phyloP scores from a whole-genome alignment of 208 protist species.

The Trypanosoma brucei region DNA sequence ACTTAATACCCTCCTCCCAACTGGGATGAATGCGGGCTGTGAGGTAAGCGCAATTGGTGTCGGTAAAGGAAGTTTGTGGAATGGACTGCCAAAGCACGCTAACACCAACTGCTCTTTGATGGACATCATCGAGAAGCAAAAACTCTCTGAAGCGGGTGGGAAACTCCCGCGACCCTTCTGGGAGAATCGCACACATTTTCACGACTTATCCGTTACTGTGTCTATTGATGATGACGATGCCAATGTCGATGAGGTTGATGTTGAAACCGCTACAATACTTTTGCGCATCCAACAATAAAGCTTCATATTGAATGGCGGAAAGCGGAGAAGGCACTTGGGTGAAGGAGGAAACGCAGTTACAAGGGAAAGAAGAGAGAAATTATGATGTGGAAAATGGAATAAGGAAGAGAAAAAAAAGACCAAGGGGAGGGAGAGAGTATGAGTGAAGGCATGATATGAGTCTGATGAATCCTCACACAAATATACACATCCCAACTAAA shows the following conservation, averaged over 20 bases:
- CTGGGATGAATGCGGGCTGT: conserved; percentile 32
- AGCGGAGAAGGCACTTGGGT: too few relatives aligned
- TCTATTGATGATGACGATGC: conserved; percentile 69
- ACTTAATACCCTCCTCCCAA: conserved; percentile 47
- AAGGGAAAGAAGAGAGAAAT: too few relatives aligned
- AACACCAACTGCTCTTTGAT: conserved; percentile 78
- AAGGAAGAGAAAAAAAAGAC: too few relatives aligned
- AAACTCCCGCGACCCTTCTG: conserved; percentile 56
- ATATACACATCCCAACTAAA: too few relatives aligned
- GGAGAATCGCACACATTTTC: conserved; percentile 75
- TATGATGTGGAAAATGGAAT: too few relatives aligned
- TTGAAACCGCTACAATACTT: conserved; percentile 75
- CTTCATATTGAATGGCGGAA: background rate
- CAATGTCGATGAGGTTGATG: conserved; percentile 75
- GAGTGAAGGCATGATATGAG: too few relatives aligned
- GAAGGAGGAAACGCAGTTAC: too few relatives aligned
- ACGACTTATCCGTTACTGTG: conserved; percentile 66
- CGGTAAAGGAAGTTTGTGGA: conserved; percentile 83
- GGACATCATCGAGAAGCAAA: conserved; percentile 81
- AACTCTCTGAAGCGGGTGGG: conserved; percentile 45
- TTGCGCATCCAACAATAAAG: conserved; percentile 43
- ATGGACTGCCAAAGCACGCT: conserved; percentile 54
- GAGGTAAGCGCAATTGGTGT: conserved; percentile 81
- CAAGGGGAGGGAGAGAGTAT: too few relatives aligned
- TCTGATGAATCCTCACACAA: too few relatives aligned